A percentile compares a stretch with the other conserved stretches of the same genome.
Evolutionary conservation across 495 filamentous ascomycete species (phyloP).

Genomic region (Trichoderma virens): DNA sequence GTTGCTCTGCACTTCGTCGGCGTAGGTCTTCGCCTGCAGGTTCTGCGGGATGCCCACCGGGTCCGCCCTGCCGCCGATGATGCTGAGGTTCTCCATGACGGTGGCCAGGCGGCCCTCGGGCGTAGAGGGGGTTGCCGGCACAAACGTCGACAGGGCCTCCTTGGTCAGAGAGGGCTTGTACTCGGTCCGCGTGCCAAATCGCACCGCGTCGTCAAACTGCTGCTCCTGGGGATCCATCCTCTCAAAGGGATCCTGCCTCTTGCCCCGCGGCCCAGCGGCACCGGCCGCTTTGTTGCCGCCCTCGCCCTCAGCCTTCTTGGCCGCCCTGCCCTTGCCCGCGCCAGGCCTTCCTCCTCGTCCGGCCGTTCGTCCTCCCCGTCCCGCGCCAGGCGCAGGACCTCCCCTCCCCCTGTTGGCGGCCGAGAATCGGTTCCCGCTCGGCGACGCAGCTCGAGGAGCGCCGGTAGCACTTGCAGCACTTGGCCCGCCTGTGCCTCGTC

Average conservation of each 20-base stretch:
- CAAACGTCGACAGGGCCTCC: constrained; percentile 22
- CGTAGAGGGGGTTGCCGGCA: constrained; percentile 22
- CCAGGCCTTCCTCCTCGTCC: constrained; percentile 2
- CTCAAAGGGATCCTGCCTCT: background rate
- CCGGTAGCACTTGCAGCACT: constrained; percentile 15
- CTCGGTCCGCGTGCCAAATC: constrained; percentile 14
- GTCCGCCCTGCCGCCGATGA: constrained; percentile 3
- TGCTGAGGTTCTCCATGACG: background rate
- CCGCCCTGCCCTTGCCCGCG: background rate
- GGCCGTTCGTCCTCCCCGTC: constrained; percentile 5
- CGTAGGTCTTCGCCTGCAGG: background rate
- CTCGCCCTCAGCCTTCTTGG: background rate
- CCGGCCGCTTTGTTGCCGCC: background rate
- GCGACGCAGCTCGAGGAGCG: background rate
- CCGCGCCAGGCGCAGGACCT: background rate
- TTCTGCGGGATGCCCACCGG: background rate
- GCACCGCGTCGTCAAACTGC: constrained; percentile 15
- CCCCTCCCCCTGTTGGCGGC: background rate
- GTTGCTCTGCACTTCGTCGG: background rate
- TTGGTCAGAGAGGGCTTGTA: constrained; percentile 22
- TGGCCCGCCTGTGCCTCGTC: constrained; percentile 1
- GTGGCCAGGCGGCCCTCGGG: background rate
- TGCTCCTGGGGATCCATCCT: constrained; percentile 8
- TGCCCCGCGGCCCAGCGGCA: background rate
- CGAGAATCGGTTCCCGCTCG: background rate